These are phyloP conservation scores for Hawksworthiomyces lignivorus DNA, from an alignment of 2,329 filamentous ascomycete genomes.

Conservation along the genomic window DNA sequence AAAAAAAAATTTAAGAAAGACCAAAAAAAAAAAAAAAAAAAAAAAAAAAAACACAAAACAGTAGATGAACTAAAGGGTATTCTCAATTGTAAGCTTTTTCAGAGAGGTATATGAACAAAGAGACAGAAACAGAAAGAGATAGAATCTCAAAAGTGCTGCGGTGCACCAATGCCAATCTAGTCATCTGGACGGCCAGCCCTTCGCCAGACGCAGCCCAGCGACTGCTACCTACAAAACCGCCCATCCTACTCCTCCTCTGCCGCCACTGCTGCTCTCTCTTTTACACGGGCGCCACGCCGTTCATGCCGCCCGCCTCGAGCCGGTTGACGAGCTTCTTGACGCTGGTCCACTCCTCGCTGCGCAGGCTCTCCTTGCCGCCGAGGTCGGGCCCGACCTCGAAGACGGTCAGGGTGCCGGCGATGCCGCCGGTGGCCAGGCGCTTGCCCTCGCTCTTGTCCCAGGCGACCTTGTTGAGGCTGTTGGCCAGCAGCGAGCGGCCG, in stretches of 20 bases:
- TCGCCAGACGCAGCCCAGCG: no score
- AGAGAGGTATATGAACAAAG: slow-evolving; percentile 1
- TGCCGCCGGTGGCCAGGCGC: slow-evolving; percentile 79
- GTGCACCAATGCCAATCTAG: no score
- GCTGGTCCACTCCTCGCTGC: slow-evolving; percentile 83
- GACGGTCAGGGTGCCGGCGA: slow-evolving; percentile 83
- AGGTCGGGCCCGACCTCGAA: slow-evolving; percentile 83
- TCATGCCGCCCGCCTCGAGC: slow-evolving; percentile 54
- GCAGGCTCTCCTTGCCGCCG: slow-evolving; percentile 75
- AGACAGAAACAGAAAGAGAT: not conserved
- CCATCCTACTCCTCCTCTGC: not conserved
- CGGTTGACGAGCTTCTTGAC: slow-evolving; percentile 84
- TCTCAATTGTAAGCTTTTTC: slow-evolving; percentile 2
- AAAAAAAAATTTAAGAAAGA: no score
- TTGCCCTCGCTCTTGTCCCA: slow-evolving; percentile 91
- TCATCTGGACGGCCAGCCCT: no score
- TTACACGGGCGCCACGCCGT: slow-evolving; percentile 24
- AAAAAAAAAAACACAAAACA: no score
- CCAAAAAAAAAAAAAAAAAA: no score
- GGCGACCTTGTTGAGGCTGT: slow-evolving; percentile 86
- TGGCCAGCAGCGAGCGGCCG: slow-evolving; percentile 62
- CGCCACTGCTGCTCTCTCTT: no score
- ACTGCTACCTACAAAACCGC: no score
- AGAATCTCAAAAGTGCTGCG: no score
- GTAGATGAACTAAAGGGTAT: no score